Evolutionary conservation across 441 rosid species (phyloP).

Genomic region (Croton laevigatus): DNA sequence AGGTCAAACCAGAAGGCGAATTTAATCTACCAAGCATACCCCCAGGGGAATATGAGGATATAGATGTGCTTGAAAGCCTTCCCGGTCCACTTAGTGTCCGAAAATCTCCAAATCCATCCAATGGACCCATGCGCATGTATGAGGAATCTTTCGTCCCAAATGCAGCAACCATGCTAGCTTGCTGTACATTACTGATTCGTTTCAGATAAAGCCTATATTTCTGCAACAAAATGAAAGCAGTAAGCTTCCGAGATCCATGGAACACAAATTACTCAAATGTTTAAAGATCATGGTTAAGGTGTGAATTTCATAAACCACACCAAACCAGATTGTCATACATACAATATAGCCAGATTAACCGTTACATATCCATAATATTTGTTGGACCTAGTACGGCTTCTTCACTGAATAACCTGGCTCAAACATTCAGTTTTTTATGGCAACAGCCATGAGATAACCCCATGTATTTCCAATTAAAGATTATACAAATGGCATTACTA

Average conservation of each 20-base stretch:
- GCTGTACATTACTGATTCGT: slow-evolving; percentile 50
- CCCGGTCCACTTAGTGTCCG: slow-evolving; percentile 50
- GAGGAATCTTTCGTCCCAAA: slow-evolving; percentile 60
- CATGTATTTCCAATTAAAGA: neutral
- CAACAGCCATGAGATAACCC: neutral
- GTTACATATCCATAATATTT: neutral
- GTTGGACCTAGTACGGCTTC: neutral
- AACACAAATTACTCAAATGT: slow-evolving; percentile 3
- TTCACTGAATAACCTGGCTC: neutral
- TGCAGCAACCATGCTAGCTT: slow-evolving; percentile 44
- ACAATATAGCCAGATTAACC: neutral
- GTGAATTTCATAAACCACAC: neutral
- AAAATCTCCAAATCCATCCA: slow-evolving; percentile 65
- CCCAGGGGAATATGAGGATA: slow-evolving; percentile 50
- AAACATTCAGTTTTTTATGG: too few relatives aligned
- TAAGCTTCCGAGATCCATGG: slow-evolving; percentile 11
- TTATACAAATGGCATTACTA: neutral
- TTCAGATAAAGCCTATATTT: slow-evolving; percentile 89
- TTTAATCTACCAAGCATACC: slow-evolving; percentile 63
- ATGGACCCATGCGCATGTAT: slow-evolving; percentile 47
- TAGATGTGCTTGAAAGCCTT: slow-evolving; percentile 38
- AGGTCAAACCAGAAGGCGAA: slow-evolving; percentile 52
- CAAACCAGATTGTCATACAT: neutral
- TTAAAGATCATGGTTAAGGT: neutral
- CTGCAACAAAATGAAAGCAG: slow-evolving; percentile 43